These are phyloP conservation scores for Trichosanthes truncata DNA, from an alignment of 306 rosid species.

Conservation along the genomic window DNA sequence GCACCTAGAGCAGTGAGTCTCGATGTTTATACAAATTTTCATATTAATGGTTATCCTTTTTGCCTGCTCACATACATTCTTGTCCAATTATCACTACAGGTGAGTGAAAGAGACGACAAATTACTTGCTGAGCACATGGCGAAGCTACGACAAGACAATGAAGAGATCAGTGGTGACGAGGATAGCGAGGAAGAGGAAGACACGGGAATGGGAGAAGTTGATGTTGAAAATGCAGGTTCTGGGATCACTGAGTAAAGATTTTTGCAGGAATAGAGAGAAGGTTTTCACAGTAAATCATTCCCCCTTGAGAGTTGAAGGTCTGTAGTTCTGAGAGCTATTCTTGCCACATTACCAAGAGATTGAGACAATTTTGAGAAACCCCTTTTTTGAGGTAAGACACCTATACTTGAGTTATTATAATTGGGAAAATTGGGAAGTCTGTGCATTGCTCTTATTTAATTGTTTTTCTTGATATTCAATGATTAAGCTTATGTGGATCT, in stretches of 20 bases:
- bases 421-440: neutral
- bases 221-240: constrained; percentile 53
- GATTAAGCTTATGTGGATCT: neutral
- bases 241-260: constrained; percentile 47
- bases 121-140: constrained; percentile 78
- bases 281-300: neutral
- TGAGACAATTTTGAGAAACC: constrained; percentile 9
- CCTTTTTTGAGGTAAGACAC: constrained; percentile 4
- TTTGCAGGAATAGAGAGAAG: neutral
- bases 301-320: neutral
- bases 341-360: neutral
- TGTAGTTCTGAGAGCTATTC: neutral
- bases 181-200: constrained; percentile 96
- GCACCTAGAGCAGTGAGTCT: constrained; percentile 88
- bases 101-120: constrained; percentile 87
- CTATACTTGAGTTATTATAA: neutral
- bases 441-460: neutral
- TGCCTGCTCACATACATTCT: constrained; percentile 14
- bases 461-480: neutral
- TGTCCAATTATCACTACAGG: constrained; percentile 34
- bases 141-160: constrained; percentile 67
- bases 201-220: constrained; percentile 88
- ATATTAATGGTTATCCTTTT: neutral
- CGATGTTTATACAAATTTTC: constrained; percentile 2
- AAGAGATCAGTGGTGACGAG: constrained; percentile 72